These are phyloP conservation scores for Mucor velutinosus DNA, from an alignment of 371 early-diverging fungal species.

Conservation along the genomic window DNA sequence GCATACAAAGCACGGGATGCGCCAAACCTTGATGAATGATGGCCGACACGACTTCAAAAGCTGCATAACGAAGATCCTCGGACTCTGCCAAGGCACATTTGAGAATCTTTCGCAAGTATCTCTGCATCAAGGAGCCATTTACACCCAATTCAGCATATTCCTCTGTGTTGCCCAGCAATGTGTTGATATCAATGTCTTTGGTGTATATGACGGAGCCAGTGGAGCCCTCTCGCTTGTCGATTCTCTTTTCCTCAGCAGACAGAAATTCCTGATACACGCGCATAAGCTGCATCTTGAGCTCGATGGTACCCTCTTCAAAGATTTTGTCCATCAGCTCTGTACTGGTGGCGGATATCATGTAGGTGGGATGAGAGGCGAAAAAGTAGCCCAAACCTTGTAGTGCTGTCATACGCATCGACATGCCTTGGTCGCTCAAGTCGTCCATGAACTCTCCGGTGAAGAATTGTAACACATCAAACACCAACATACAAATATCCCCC, in stretches of 20 bases:
- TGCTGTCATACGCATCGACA: conserved; percentile 26
- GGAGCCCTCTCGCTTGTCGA: conserved; percentile 40
- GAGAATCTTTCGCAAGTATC: conserved; percentile 73
- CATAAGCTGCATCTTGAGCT: conserved; percentile 70
- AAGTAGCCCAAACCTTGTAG: conserved; percentile 65
- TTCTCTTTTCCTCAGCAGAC: conserved; percentile 58
- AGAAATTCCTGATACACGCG: conserved; percentile 73
- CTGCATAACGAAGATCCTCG: conserved; percentile 52
- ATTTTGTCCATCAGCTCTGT: conserved; percentile 69
- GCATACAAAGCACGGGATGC: conserved; percentile 86
- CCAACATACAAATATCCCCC: conserved; percentile 21
- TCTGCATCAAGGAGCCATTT: conserved; percentile 83
- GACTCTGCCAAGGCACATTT: conserved; percentile 63
- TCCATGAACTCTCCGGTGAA: conserved; percentile 24
- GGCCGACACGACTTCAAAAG: conserved; percentile 78
- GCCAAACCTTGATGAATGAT: conserved; percentile 86
- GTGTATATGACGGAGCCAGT: conserved; percentile 13
- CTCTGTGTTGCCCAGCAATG: conserved; percentile 77
- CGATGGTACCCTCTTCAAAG: conserved; percentile 51
- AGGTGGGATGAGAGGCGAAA: conserved; percentile 68
- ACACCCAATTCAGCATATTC: conserved; percentile 84
- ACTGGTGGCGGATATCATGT: conserved; percentile 63
- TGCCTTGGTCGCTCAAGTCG: conserved; percentile 12
- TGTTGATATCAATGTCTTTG: conserved; percentile 66
- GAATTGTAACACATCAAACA: conserved; percentile 28